Evolutionary conservation across 2,329 filamentous ascomycete species (phyloP), one percentile per base, ranked within the genome.

Genomic region (Acarospora socialis): DNA sequence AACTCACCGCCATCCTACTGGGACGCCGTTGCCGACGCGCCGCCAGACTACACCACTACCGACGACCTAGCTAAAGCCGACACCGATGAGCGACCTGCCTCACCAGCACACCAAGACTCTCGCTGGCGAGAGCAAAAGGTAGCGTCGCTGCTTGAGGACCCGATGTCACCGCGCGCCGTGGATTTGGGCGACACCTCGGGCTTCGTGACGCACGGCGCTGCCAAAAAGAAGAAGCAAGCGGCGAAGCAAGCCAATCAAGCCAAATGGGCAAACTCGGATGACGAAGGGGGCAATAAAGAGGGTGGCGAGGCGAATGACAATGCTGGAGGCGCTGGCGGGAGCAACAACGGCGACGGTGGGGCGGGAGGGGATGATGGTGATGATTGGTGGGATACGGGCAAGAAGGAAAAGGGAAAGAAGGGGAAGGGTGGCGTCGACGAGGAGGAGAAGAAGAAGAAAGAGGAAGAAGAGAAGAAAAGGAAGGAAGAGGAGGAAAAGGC

Each of bases 101-200:
- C 20, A 19, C 9, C 21, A 17, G 6, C 10, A 28, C 4, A 15
- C 24, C 16, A 12, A 21, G 13, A n/a, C n/a, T 29, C 10, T 16
- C 7, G 14, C 16, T 16, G n/a, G 13, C 13, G n/a, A 3, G n/a
- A 7, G 5, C 27, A 7, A 22, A 21, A 18, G 4, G 18, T 13
- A 6, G 23, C 14, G 12, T 51, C 38, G 41, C 43, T 9, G 48
- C 43, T 3, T n/a, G 15, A 9, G 32, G 59, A 68, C 24, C 66
- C 61, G 29, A 70, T 63, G 54, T 59, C 61, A 31, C 65, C 76
- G 46, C 63, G 61, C 21, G 63, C 56, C 2, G 65, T 67, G 42
- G 50, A 73, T 66, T 51, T 47, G 23, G 42, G 38, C n/a, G 38
- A 45, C 27, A 37, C 43, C 4, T 42, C 43, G n/a, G 44, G 40